phyloP scores from a whole-genome alignment of 495 filamentous ascomycete genomes.

The Amniculicola lignicola region DNA sequence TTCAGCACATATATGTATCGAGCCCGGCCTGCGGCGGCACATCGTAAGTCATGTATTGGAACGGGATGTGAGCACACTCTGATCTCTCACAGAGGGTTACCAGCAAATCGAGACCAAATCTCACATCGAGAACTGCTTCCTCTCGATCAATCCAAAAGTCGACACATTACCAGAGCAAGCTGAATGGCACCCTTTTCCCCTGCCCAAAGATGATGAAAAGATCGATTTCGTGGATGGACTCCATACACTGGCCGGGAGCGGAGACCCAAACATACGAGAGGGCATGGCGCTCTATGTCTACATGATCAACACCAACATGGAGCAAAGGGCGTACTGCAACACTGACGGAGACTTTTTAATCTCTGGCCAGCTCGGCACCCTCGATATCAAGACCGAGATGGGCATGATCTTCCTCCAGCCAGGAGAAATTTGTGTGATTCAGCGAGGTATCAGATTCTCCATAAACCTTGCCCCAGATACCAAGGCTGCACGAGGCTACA shows the following conservation, averaged over 20 bases:
- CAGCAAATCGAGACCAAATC: slow-evolving; percentile 40
- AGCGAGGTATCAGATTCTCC: slow-evolving; percentile 42
- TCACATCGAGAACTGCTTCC: slow-evolving; percentile 45
- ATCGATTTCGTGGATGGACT: slow-evolving; percentile 47
- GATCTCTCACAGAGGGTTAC: slow-evolving; percentile 41
- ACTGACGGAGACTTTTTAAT: slow-evolving; percentile 47
- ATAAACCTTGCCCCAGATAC: slow-evolving; percentile 37
- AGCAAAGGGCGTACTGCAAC: slow-evolving; percentile 44
- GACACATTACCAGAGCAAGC: slow-evolving; percentile 42
- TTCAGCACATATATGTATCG: slow-evolving; percentile 48
- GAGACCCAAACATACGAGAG: slow-evolving; percentile 43
- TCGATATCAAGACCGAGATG: slow-evolving; percentile 47
- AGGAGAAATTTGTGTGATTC: slow-evolving; percentile 47
- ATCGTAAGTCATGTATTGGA: slow-evolving; percentile 37
- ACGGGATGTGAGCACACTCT: background rate
- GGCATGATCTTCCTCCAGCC: slow-evolving; percentile 46
- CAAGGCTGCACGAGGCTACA: slow-evolving; percentile 42
- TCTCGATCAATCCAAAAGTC: slow-evolving; percentile 45
- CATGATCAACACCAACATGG: slow-evolving; percentile 44
- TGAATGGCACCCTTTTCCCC: slow-evolving; percentile 46
- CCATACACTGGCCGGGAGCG: slow-evolving; percentile 45
- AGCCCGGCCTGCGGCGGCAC: slow-evolving; percentile 44
- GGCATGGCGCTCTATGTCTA: slow-evolving; percentile 42
- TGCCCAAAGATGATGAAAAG: slow-evolving; percentile 40
- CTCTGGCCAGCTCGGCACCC: slow-evolving; percentile 43